These are phyloP conservation scores for Xylariales sp. DNA, from an alignment of 2,329 filamentous ascomycete genomes.

Conservation along the genomic window DNA sequence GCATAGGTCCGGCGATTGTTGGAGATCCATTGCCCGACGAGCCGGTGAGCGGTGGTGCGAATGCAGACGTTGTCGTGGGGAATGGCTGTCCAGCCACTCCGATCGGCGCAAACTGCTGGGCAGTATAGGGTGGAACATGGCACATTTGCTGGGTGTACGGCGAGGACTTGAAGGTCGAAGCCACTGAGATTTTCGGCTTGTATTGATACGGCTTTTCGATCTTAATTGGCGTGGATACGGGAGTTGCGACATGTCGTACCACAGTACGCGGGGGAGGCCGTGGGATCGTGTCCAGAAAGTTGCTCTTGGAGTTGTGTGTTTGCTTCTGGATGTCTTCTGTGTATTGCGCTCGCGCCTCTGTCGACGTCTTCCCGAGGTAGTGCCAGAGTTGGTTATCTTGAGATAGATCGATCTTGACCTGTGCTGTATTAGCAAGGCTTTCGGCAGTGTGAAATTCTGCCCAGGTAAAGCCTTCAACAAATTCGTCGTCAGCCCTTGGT, in stretches of 20 bases:
- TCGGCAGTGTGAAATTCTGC: conserved; percentile 71
- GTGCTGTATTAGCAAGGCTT: conserved; percentile 51
- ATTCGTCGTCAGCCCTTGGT: conserved; percentile 62
- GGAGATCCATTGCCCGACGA: conserved; percentile 9
- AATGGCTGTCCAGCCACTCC: conserved; percentile 10
- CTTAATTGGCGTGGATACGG: conserved; percentile 16
- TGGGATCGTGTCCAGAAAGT: conserved; percentile 67
- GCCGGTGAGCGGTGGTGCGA: conserved; percentile 1
- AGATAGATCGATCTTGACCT: conserved; percentile 66
- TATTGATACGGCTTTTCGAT: conserved; percentile 29
- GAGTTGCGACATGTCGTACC: conserved; percentile 16
- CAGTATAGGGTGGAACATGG: conserved; percentile 18
- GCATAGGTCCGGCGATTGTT: conserved; percentile 2
- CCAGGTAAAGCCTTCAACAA: conserved; percentile 68
- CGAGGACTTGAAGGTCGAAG: conserved; percentile 16
- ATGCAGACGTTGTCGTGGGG: conserved; percentile 8
- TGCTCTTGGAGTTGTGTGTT: conserved; percentile 64
- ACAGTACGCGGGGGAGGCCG: conserved; percentile 34
- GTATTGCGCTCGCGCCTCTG: conserved; percentile 86
- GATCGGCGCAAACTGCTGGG: conserved; percentile 30
- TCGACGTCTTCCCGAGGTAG: conserved; percentile 82
- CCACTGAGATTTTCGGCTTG: conserved; percentile 23
- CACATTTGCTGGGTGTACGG: conserved; percentile 3
- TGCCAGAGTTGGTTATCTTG: conserved; percentile 79
- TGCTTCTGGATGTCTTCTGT: conserved; percentile 65